Evolutionary conservation across 257 asterid species (phyloP).

Genomic region (Paraleonurus japonicus): DNA sequence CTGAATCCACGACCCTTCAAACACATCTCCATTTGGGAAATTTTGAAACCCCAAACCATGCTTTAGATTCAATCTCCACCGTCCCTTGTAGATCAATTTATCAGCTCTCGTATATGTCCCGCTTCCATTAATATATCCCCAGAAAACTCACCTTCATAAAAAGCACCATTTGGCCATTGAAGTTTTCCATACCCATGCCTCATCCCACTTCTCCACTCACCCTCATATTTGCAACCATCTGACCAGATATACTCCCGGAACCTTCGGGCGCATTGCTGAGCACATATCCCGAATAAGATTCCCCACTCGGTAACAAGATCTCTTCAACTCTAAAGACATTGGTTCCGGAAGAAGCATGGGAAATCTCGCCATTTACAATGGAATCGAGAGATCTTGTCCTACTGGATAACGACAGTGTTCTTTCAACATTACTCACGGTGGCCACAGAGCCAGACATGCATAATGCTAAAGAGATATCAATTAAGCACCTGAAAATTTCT

Average conservation of each 20-base stretch:
- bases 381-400: slow-evolving; percentile 61
- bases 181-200: slow-evolving; percentile 80
- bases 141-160: slow-evolving; percentile 84
- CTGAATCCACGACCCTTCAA: slow-evolving; percentile 97
- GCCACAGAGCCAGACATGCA: slow-evolving; percentile 97
- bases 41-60: slow-evolving; percentile 89
- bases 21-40: slow-evolving; percentile 68
- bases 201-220: slow-evolving; percentile 96
- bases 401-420: slow-evolving; percentile 52
- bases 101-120: slow-evolving; percentile 61
- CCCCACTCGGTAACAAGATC: slow-evolving; percentile 55
- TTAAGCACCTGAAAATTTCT: slow-evolving; percentile 32
- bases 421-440: slow-evolving; percentile 47
- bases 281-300: slow-evolving; percentile 62
- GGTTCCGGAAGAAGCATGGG: slow-evolving; percentile 47
- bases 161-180: slow-evolving; percentile 78
- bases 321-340: slow-evolving; percentile 47
- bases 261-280: slow-evolving; percentile 76
- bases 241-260: slow-evolving; percentile 69
- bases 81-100: slow-evolving; percentile 62
- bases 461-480: slow-evolving; percentile 45
- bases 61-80: slow-evolving; percentile 82
- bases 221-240: slow-evolving; percentile 84
- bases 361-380: slow-evolving; percentile 46
- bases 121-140: slow-evolving; percentile 83